These are phyloP conservation scores for Oryza australiensis DNA, from an alignment of 176 grass and related monocot species.

Conservation along the genomic window DNA sequence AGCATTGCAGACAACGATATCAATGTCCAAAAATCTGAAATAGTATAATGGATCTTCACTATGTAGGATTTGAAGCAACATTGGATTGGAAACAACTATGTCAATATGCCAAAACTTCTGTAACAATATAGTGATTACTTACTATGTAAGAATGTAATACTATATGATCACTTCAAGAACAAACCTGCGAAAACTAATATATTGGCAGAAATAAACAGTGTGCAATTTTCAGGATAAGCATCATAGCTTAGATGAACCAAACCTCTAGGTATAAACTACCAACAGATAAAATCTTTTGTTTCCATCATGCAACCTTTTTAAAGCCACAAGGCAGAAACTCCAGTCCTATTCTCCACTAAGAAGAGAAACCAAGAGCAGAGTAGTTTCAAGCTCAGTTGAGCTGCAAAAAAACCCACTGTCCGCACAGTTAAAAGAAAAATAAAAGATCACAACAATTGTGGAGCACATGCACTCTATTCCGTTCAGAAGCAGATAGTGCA, in stretches of 20 bases:
- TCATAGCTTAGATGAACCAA: neutral
- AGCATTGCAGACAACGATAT: slow-evolving; percentile 88
- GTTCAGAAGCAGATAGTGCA: too few relatives aligned
- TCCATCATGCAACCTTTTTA: neutral
- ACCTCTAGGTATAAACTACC: neutral
- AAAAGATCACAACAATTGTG: neutral
- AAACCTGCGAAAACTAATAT: neutral
- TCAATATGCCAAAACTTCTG: neutral
- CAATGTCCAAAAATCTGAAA: slow-evolving; percentile 82
- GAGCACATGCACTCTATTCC: slow-evolving; percentile 9
- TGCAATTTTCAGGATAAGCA: neutral
- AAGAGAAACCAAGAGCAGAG: neutral
- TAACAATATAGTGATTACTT: neutral
- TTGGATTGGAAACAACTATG: neutral
- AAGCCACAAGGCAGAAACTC: neutral
- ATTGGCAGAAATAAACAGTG: slow-evolving; percentile 10
- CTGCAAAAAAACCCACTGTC: neutral
- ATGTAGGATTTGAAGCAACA: slow-evolving; percentile 3
- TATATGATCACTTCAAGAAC: neutral
- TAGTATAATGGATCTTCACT: slow-evolving; percentile 22
- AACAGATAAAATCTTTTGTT: neutral
- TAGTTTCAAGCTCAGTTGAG: neutral
- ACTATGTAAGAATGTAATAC: slow-evolving; percentile 11
- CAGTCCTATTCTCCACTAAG: neutral
- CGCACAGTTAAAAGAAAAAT: neutral